These are phyloP conservation scores for Flaveria linearis DNA, from an alignment of 129 eudicot genomes.

Conservation along the genomic window DNA sequence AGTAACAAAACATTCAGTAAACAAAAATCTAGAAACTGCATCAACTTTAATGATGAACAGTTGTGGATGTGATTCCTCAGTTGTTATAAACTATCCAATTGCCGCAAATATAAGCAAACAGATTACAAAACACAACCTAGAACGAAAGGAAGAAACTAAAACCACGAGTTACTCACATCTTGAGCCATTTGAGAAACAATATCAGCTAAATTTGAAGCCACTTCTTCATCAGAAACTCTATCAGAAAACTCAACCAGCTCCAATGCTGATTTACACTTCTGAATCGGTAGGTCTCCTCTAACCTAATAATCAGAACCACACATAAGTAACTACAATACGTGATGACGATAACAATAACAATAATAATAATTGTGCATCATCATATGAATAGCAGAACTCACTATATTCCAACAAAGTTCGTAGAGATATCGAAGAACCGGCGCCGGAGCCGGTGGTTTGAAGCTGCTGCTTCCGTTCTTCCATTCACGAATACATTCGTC, in stretches of 20 bases:
- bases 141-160: not conserved
- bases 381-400: constrained; percentile 18
- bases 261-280: constrained; percentile 82
- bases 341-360: not conserved
- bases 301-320: constrained; percentile 51
- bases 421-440: constrained; percentile 75
- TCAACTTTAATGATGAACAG: constrained; percentile 16
- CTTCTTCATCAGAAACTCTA: constrained; percentile 49
- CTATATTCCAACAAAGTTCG: constrained; percentile 83
- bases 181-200: constrained; percentile 90
- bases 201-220: constrained; percentile 80
- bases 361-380: not conserved
- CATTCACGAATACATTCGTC: constrained; percentile 78
- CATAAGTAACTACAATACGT: constrained; percentile 6
- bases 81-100: not conserved
- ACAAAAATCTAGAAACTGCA: not conserved
- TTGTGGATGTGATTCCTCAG: not conserved
- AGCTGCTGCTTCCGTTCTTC: constrained; percentile 60
- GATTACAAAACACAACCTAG: constrained; percentile 1
- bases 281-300: constrained; percentile 76
- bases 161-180: constrained; percentile 60
- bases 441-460: constrained; percentile 53
- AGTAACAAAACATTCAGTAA: not conserved
- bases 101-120: not conserved
- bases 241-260: constrained; percentile 73